These are phyloP conservation scores for Terana coerulea DNA, from an alignment of 768 basidiomycete species.

Conservation along the genomic window DNA sequence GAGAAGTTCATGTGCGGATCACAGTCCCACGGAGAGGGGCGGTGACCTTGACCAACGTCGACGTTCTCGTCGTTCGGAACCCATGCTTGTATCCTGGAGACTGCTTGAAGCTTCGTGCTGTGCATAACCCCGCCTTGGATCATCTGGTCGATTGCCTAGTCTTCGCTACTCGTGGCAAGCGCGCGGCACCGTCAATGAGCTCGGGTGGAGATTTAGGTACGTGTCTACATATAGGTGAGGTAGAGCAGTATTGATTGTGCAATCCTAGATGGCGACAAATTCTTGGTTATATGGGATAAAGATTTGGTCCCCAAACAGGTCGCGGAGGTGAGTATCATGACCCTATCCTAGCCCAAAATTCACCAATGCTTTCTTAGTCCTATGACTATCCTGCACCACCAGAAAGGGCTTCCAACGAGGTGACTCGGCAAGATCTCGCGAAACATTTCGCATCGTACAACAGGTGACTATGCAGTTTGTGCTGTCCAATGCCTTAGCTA, in stretches of 20 bases:
- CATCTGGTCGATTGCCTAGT: slow-evolving; percentile 68
- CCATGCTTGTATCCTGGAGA: slow-evolving; percentile 71
- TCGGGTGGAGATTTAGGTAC: slow-evolving; percentile 66
- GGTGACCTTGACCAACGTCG: slow-evolving; percentile 52
- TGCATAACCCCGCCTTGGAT: slow-evolving; percentile 41
- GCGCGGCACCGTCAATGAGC: slow-evolving; percentile 66
- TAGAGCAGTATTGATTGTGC: neutral
- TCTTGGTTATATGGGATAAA: slow-evolving; percentile 67
- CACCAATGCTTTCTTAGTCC: slow-evolving; percentile 34
- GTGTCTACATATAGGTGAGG: neutral
- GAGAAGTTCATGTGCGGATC: slow-evolving; percentile 60
- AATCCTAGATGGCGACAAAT: slow-evolving; percentile 49
- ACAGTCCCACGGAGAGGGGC: slow-evolving; percentile 47
- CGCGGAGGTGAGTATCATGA: slow-evolving; percentile 39
- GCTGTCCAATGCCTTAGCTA: neutral
- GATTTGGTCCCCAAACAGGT: slow-evolving; percentile 55
- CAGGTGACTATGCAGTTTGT: slow-evolving; percentile 35
- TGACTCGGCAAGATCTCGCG: slow-evolving; percentile 56
- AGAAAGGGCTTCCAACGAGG: slow-evolving; percentile 42
- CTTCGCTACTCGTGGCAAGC: slow-evolving; percentile 57
- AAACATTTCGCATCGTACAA: slow-evolving; percentile 65
- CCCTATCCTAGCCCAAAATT: neutral
- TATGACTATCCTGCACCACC: slow-evolving; percentile 67
- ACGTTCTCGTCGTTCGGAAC: slow-evolving; percentile 64
- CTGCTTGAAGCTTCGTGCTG: slow-evolving; percentile 60